A percentile compares a stretch with the other conserved stretches of the same genome.
Conservation (phyloP, 805 yeast species). For the Kluyveromyces starmeri region DNA sequence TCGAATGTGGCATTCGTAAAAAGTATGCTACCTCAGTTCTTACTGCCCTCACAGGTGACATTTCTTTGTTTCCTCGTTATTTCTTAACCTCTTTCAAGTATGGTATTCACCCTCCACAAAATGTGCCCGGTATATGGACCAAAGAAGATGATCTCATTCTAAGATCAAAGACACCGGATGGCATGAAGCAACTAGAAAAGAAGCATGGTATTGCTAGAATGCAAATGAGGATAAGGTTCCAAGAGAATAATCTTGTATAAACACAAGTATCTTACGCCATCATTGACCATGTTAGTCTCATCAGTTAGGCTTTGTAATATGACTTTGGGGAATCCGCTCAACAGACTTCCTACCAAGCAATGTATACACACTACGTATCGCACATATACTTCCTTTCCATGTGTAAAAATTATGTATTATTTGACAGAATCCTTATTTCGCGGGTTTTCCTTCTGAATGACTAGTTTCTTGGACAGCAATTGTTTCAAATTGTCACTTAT, state of each 20-base stretch:
- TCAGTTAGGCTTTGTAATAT: too few species aligned
- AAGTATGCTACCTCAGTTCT: slow-evolving; percentile 36
- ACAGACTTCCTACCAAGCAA: too few species aligned
- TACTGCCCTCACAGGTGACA: slow-evolving; percentile 37
- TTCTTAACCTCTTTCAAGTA: slow-evolving; percentile 33
- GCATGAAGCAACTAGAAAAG: slow-evolving; percentile 26
- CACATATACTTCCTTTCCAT: too few species aligned
- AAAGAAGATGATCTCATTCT: slow-evolving; percentile 34
- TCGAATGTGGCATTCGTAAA: slow-evolving; percentile 35
- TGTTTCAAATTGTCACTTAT: slow-evolving; percentile 36
- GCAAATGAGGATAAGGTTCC: slow-evolving; percentile 34
- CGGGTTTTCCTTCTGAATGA: slow-evolving; percentile 52
- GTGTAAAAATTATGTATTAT: slow-evolving; percentile 7
- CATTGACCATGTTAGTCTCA: too few species aligned
- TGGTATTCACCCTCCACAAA: slow-evolving; percentile 35
- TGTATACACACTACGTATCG: too few species aligned
- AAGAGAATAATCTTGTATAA: slow-evolving; percentile 29
- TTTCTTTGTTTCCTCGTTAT: slow-evolving; percentile 34
- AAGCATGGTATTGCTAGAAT: slow-evolving; percentile 36
- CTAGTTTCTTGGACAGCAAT: slow-evolving; percentile 49
- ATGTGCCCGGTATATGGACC: slow-evolving; percentile 40
- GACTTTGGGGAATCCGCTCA: too few species aligned
- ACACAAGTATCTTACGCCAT: not conserved
- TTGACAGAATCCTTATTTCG: slow-evolving; percentile 21
- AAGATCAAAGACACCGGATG: slow-evolving; percentile 28